phyloP scores from a whole-genome alignment of 129 eudicot genomes.

The Flaveria robusta region DNA sequence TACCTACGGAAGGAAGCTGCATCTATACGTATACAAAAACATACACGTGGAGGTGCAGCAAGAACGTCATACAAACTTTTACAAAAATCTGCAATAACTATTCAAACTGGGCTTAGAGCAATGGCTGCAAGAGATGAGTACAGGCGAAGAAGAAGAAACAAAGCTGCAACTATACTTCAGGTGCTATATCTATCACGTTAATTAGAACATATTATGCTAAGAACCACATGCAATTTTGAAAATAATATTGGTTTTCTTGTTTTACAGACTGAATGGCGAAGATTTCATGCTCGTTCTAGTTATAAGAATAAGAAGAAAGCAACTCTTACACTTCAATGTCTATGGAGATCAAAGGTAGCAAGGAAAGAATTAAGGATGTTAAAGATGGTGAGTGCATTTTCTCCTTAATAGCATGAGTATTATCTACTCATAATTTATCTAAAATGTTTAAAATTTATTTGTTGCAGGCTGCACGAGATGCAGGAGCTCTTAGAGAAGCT shows the following conservation, averaged over 20 bases:
- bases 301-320: slow-evolving; percentile 69
- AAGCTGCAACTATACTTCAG: slow-evolving; percentile 88
- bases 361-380: slow-evolving; percentile 81
- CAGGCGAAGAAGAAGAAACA: slow-evolving; percentile 74
- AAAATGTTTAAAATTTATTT: slow-evolving; percentile 14
- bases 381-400: slow-evolving; percentile 61
- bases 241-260: slow-evolving; percentile 22
- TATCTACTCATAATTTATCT: not conserved
- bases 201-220: not conserved
- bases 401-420: slow-evolving; percentile 1
- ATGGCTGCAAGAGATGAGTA: slow-evolving; percentile 90
- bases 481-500: slow-evolving; percentile 98
- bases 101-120: slow-evolving; percentile 89
- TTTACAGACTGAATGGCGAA: slow-evolving; percentile 81
- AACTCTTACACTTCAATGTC: slow-evolving; percentile 82
- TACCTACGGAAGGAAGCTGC: slow-evolving; percentile 82
- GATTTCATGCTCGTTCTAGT: slow-evolving; percentile 59
- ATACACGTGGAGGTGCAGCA: slow-evolving; percentile 66
- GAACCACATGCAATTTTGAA: not conserved
- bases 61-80: slow-evolving; percentile 64
- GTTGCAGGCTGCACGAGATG: slow-evolving; percentile 89
- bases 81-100: slow-evolving; percentile 58
- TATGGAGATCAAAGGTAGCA: slow-evolving; percentile 91
- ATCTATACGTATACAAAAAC: slow-evolving; percentile 83
- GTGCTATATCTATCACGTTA: slow-evolving; percentile 34